Evolutionary conservation across 805 yeast species (phyloP).

Genomic region (Kazachstania bromeliacearum): DNA sequence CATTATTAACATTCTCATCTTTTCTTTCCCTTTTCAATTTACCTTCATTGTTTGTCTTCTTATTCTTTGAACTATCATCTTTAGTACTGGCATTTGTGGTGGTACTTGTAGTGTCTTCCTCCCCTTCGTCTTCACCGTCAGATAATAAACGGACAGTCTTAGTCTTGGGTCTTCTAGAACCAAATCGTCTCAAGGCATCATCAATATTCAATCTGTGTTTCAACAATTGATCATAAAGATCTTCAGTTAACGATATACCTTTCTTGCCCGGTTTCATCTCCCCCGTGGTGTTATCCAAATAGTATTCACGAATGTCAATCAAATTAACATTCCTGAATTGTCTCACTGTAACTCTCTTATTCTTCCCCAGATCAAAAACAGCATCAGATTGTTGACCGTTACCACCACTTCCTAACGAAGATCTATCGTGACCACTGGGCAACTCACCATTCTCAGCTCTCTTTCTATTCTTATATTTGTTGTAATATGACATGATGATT

Average conservation of each 20-base stretch:
- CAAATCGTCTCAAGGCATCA: conserved; percentile 29
- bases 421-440: conserved; percentile 3
- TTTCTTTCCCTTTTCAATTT: conserved; percentile 7
- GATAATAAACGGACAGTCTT: conserved; percentile 24
- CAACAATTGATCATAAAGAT: conserved; percentile 29
- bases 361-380: conserved; percentile 40
- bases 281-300: conserved; percentile 45
- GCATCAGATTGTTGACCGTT: conserved; percentile 22
- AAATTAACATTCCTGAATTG: conserved; percentile 56
- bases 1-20: conserved; percentile 4
- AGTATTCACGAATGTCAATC: conserved; percentile 81
- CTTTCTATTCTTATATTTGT: conserved; percentile 22
- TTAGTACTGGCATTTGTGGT: neutral
- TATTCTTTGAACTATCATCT: conserved; percentile 1
- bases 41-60: conserved; percentile 3
- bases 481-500: conserved; percentile 27
- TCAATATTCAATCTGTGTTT: conserved; percentile 30
- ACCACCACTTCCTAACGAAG: conserved; percentile 4
- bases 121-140: conserved; percentile 23
- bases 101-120: conserved; percentile 2
- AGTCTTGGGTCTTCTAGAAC: conserved; percentile 28
- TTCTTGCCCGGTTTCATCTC: conserved; percentile 75
- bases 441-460: conserved; percentile 8
- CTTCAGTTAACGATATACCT: conserved; percentile 34
- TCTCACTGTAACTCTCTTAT: conserved; percentile 65